Conservation (phyloP, 2,329 filamentous ascomycete species). For the Amylocarpus encephaloides region DNA sequence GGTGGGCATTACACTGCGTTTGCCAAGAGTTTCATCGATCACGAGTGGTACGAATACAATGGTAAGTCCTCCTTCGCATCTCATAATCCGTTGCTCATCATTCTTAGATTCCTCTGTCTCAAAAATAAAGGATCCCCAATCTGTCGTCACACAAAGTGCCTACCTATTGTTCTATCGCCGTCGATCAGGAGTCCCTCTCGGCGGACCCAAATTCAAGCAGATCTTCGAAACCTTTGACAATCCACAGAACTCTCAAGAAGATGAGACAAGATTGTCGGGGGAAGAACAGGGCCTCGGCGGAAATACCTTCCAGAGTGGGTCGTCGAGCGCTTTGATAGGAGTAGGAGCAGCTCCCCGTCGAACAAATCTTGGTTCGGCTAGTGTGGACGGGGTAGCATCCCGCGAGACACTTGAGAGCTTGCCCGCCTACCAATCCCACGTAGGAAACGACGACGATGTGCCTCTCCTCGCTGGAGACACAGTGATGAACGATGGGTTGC, state of each 20-base stretch:
- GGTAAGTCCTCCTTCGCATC: conserved; percentile 50
- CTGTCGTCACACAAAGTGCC: conserved; percentile 67
- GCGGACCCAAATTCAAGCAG: conserved; percentile 66
- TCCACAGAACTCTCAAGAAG: conserved; percentile 40
- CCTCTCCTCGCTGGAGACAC: conserved; percentile 12
- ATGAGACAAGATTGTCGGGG: conserved; percentile 54
- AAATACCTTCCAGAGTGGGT: conserved; percentile 80
- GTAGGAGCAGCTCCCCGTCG: conserved; percentile 67
- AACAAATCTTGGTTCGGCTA: conserved; percentile 51
- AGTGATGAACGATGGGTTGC: conserved; percentile 21
- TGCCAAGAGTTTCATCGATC: conserved; percentile 85
- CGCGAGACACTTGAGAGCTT: conserved; percentile 22
- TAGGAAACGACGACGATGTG: conserved; percentile 18
- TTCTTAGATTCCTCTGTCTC: conserved; percentile 66
- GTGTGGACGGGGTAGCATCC: conserved; percentile 26
- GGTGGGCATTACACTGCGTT: conserved; percentile 96
- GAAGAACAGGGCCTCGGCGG: conserved; percentile 81
- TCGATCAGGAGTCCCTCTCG: conserved; percentile 68
- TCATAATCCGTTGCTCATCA: conserved; percentile 35
- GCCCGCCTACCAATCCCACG: conserved; percentile 24
- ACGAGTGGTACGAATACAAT: conserved; percentile 94
- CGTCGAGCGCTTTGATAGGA: conserved; percentile 80
- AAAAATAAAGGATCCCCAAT: conserved; percentile 50
- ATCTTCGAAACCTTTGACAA: conserved; percentile 60
- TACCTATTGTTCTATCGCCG: conserved; percentile 96